phyloP scores from a whole-genome alignment of 2,329 filamentous ascomycete genomes.

The Capronia coronata region DNA sequence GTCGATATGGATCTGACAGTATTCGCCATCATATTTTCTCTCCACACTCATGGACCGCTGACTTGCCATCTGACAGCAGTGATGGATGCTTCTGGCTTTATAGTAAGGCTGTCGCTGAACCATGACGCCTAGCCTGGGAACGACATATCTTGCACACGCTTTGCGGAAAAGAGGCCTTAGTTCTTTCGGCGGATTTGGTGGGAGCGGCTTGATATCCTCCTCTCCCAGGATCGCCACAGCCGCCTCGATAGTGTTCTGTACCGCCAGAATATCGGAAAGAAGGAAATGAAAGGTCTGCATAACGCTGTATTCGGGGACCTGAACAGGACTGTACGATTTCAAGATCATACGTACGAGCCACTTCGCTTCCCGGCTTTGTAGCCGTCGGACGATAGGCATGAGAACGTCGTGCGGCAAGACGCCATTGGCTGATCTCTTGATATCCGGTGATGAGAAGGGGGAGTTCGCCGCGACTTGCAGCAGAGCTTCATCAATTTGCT shows the following conservation, averaged over 20 bases:
- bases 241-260: conserved; percentile 24
- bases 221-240: conserved; percentile 18
- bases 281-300: conserved; percentile 60
- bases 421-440: conserved; percentile 44
- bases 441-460: neutral
- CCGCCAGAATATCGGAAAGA: conserved; percentile 48
- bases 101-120: conserved; percentile 55
- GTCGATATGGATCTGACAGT: conserved; percentile 81
- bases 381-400: conserved; percentile 51
- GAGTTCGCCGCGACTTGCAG: conserved; percentile 42
- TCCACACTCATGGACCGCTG: conserved; percentile 64
- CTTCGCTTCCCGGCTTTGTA: conserved; percentile 67
- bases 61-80: conserved; percentile 61
- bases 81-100: conserved; percentile 61
- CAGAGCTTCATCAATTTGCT: conserved; percentile 64
- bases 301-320: conserved; percentile 52
- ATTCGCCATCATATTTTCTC: conserved; percentile 81
- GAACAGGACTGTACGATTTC: conserved; percentile 65
- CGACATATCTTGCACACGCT: conserved; percentile 33
- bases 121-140: conserved; percentile 51
- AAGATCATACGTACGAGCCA: conserved; percentile 79
- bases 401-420: conserved; percentile 45
- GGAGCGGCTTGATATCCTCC: conserved; percentile 11
- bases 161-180: conserved; percentile 4
- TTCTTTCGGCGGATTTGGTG: conserved; percentile 11